Conservation (phyloP, 208 protist genomes). For the Giardia duodenalis region DNA sequence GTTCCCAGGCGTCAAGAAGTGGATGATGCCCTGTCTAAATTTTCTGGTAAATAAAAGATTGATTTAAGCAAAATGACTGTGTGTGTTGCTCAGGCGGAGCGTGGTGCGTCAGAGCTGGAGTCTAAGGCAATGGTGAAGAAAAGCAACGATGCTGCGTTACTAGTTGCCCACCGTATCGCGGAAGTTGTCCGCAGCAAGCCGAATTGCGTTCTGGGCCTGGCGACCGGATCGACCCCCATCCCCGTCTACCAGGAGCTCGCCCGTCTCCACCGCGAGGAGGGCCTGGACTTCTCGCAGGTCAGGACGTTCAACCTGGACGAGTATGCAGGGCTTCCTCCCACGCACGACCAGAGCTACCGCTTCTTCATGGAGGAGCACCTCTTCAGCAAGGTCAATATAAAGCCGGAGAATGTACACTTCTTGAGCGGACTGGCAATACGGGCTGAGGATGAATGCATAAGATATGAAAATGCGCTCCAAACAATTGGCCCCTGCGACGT, state of each 20-base stretch:
- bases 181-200: not conserved
- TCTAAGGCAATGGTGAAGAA: too few relatives aligned
- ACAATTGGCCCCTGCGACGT: not conserved
- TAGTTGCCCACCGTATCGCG: not conserved
- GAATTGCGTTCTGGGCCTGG: constrained; percentile 16
- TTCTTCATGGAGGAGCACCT: constrained; percentile 37
- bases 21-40: not conserved
- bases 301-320: constrained; percentile 34
- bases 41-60: too few relatives aligned
- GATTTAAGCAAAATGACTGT: too few relatives aligned
- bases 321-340: constrained; percentile 13
- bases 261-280: constrained; percentile 5
- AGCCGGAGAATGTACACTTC: constrained; percentile 4
- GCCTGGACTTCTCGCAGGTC: constrained; percentile 14
- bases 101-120: too few relatives aligned
- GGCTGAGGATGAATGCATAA: not conserved
- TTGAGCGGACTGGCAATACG: not conserved
- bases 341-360: constrained; percentile 30
- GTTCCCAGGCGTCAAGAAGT: not conserved
- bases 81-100: too few relatives aligned
- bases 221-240: constrained; percentile 27
- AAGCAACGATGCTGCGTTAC: too few relatives aligned
- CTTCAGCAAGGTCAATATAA: constrained; percentile 26
- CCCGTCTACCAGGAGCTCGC: not conserved
- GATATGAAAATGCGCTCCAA: not conserved